Evolutionary conservation across 2,329 filamentous ascomycete genomes (phyloP), one percentile per base, ranked within the genome.

Genomic region (Lasiodiplodia hormozganensis): DNA sequence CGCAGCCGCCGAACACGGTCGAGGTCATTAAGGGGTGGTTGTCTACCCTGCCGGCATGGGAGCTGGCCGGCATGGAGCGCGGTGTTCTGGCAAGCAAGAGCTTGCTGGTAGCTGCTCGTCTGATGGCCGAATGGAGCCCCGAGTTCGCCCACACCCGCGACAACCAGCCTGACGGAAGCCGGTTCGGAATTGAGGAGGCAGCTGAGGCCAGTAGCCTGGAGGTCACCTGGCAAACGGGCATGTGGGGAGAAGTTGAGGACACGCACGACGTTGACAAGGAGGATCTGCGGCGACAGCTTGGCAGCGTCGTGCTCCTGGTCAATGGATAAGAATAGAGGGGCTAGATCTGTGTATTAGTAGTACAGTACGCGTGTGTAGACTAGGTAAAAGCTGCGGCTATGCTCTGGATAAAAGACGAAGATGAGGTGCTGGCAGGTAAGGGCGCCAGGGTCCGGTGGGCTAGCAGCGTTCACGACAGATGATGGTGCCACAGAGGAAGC

Each of bases 181-280:
- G 78, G 68, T 97, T 96, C 76, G 92, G 92, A 0, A 89, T 96
- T 14, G 92, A 97, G 74, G 89, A 97, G 77, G 95, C 94, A 0
- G 90, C 92, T 0, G 85, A 86, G 74, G 90, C 91, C 16, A 89
- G 91, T 6, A 97, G 88, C 74, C 79, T 96, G 52, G 96, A 99
- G 83, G 93, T 97, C 18, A 86, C 88, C 71, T 97, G 93, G 90
- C 96, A 99, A 86, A 96, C 90, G 0, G 84, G 87, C 34, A 90
- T 92, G 80, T 98, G 96, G 95, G 96, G 96, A 10, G 94, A 97
- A 84, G 96, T 99, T 0, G 96, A 99, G 79, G 94, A 99, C 80
- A 97, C 94, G 34, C 96, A 99, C 81, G 96, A 99, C 83, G 96
- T 99, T 0, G 92, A 97, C 75, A 92, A 90, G 79, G 95, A 97